A percentile compares a stretch with the other conserved stretches of the same genome.
These are phyloP conservation scores for Aspergillus avenaceus DNA, from an alignment of 495 filamentous ascomycete genomes.

Conservation along the genomic window DNA sequence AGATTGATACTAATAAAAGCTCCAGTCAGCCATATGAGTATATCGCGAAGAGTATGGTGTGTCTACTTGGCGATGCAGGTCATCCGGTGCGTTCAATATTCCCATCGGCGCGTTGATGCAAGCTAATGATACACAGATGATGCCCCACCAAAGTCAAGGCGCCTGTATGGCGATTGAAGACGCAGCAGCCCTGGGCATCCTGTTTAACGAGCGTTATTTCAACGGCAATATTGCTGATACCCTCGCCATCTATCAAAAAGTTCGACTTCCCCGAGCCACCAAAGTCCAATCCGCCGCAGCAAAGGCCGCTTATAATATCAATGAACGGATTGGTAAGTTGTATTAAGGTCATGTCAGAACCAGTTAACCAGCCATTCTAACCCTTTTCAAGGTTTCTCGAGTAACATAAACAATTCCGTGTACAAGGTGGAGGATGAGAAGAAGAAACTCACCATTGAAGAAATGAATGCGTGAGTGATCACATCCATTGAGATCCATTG, in stretches of 20 bases:
- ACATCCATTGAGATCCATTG: neutral
- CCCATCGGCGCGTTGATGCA: neutral
- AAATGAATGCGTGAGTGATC: constrained; percentile 46
- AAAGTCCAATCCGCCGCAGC: constrained; percentile 42
- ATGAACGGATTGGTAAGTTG: constrained; percentile 44
- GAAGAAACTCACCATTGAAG: constrained; percentile 47
- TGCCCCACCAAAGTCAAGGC: constrained; percentile 50
- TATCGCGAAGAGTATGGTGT: constrained; percentile 26
- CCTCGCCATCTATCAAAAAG: constrained; percentile 39
- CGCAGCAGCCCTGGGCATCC: constrained; percentile 41
- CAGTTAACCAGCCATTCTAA: no score
- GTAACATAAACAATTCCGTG: constrained; percentile 35
- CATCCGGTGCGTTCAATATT: constrained; percentile 23
- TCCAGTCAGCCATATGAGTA: constrained; percentile 36
- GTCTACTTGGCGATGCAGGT: constrained; percentile 37
- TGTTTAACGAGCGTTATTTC: constrained; percentile 42
- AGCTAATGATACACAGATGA: constrained; percentile 29
- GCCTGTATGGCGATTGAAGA: constrained; percentile 51
- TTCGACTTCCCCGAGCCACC: constrained; percentile 41
- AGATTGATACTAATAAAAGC: neutral
- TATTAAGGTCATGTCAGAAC: no score
- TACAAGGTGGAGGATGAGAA: constrained; percentile 46
- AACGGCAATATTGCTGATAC: constrained; percentile 34
- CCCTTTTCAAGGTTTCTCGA: constrained; percentile 37
- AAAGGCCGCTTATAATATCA: constrained; percentile 46